Percentiles rank a stretch among this genome's conserved stretches.
These are phyloP conservation scores for Kluyveromyces aestuarii DNA, from an alignment of 805 yeast species.

Conservation along the genomic window DNA sequence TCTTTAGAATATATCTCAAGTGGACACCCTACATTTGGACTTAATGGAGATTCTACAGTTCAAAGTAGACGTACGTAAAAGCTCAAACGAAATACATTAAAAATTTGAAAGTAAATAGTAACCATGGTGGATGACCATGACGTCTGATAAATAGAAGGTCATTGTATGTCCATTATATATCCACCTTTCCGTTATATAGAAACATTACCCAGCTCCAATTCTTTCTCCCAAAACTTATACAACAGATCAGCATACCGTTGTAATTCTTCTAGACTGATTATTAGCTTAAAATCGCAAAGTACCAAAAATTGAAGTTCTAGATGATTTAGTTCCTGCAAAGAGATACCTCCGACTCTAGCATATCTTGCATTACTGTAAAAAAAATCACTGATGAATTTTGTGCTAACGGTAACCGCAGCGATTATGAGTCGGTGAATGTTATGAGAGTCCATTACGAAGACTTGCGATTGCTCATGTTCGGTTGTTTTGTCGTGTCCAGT, in stretches of 20 bases:
- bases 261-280: constrained; percentile 84
- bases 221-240: constrained; percentile 75
- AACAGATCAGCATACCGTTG: constrained; percentile 84
- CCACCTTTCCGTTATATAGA: neutral
- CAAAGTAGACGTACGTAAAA: too few species aligned
- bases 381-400: constrained; percentile 89
- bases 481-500: constrained; percentile 5
- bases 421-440: constrained; percentile 91
- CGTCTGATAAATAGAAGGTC: too few species aligned
- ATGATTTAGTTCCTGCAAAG: constrained; percentile 86
- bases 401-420: constrained; percentile 90
- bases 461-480: constrained; percentile 35
- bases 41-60: too few species aligned
- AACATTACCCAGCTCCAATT: constrained; percentile 14
- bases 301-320: constrained; percentile 83
- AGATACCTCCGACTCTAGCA: constrained; percentile 93
- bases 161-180: too few species aligned
- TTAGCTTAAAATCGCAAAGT: constrained; percentile 73
- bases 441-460: constrained; percentile 92
- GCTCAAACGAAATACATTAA: neutral
- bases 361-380: constrained; percentile 91
- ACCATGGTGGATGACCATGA: too few species aligned
- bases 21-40: too few species aligned
- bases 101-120: too few species aligned
- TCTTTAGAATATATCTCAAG: too few species aligned